Percentiles rank a stretch among this genome's conserved stretches.
Conservation (phyloP, 805 yeast genomes). For the Lipomyces mesembrius region DNA sequence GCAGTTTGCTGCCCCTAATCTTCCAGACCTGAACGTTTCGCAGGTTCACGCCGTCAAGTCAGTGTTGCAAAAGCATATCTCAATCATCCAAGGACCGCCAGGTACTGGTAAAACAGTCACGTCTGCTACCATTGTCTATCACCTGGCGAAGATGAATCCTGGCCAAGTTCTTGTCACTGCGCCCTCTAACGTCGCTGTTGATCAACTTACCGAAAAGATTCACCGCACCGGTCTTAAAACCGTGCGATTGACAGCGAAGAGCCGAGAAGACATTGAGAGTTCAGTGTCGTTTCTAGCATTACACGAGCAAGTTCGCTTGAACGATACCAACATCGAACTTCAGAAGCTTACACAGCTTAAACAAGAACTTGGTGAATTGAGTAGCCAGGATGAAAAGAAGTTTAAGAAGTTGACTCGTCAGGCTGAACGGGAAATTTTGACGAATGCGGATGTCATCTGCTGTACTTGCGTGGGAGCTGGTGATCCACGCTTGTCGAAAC, state of each 20-base stretch:
- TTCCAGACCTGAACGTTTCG: slow-evolving; percentile 73
- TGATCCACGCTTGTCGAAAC: slow-evolving; percentile 60
- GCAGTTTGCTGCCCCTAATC: slow-evolving; percentile 64
- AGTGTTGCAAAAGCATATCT: slow-evolving; percentile 71
- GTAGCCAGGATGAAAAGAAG: slow-evolving; percentile 56
- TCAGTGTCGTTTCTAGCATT: slow-evolving; percentile 62
- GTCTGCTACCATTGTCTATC: slow-evolving; percentile 84
- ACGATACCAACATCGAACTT: slow-evolving; percentile 49
- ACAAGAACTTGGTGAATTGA: slow-evolving; percentile 71
- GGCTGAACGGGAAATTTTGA: slow-evolving; percentile 57
- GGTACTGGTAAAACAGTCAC: slow-evolving; percentile 97
- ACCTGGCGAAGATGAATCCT: slow-evolving; percentile 63
- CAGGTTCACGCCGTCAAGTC: slow-evolving; percentile 76
- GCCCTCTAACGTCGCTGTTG: slow-evolving; percentile 94
- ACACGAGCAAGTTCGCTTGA: slow-evolving; percentile 58
- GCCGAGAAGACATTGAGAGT: slow-evolving; percentile 80
- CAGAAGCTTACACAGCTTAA: slow-evolving; percentile 62
- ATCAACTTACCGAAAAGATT: slow-evolving; percentile 79
- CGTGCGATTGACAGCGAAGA: slow-evolving; percentile 73
- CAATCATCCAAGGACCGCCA: slow-evolving; percentile 93
- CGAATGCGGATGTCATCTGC: slow-evolving; percentile 76
- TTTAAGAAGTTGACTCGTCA: slow-evolving; percentile 51
- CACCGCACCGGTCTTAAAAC: slow-evolving; percentile 74
- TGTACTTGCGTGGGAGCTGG: slow-evolving; percentile 94
- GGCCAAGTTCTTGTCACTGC: slow-evolving; percentile 85